Percentiles rank a stretch among this genome's conserved stretches.
Conservation (phyloP, 2,329 filamentous ascomycete genomes). For the Plenodomus biglobosus region DNA sequence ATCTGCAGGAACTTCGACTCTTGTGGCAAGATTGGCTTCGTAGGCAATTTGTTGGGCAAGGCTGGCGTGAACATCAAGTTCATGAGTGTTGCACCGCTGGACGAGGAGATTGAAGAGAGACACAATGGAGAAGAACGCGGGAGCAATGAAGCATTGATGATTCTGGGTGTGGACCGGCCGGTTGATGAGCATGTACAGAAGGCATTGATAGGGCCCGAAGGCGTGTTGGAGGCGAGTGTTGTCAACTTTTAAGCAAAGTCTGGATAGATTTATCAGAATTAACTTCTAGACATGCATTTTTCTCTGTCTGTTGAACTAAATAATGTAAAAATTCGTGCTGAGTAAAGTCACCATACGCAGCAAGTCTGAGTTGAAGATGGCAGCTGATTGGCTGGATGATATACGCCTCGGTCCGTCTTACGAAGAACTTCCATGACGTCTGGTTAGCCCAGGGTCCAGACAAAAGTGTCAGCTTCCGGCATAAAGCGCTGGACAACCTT, state of each 20-base stretch:
- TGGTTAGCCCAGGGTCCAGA: too few relatives aligned
- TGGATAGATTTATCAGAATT: neutral
- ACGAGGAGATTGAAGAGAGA: conserved; percentile 41
- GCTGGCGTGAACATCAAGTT: conserved; percentile 76
- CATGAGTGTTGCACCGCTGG: conserved; percentile 71
- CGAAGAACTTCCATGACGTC: neutral
- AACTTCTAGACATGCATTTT: too few relatives aligned
- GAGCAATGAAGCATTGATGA: conserved; percentile 75
- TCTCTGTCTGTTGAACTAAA: too few relatives aligned
- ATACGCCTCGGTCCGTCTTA: neutral
- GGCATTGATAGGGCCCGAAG: conserved; percentile 53
- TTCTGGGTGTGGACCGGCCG: conserved; percentile 69
- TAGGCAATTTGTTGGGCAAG: conserved; percentile 69
- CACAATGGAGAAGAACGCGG: conserved; percentile 22
- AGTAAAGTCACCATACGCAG: too few relatives aligned
- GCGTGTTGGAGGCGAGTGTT: conserved; percentile 55
- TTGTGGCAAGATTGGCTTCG: conserved; percentile 79
- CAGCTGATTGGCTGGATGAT: too few relatives aligned
- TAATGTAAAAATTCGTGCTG: too few relatives aligned
- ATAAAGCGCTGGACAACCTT: neutral
- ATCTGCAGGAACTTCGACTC: conserved; percentile 80
- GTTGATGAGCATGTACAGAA: conserved; percentile 60
- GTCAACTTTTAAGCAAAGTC: conserved; percentile 46
- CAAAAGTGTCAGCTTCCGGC: neutral
- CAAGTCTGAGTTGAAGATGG: too few relatives aligned